Percentiles rank a stretch among this genome's conserved stretches.
These are phyloP conservation scores for Penicillium sp. DNA, from an alignment of 2,329 filamentous ascomycete genomes.

Conservation along the genomic window DNA sequence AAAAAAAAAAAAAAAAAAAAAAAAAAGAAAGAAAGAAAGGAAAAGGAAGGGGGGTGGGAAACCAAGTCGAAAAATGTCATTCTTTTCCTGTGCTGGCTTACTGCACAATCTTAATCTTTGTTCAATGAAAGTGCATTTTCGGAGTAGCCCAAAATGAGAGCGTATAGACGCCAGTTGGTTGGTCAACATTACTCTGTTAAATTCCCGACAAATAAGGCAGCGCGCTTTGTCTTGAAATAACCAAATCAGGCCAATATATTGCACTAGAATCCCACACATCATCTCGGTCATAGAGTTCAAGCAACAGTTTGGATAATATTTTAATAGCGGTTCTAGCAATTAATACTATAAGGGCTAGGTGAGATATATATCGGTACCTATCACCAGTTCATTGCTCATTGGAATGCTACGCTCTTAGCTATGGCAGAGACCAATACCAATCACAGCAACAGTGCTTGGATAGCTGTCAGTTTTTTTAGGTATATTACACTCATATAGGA, in stretches of 20 bases:
- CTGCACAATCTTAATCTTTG: neutral
- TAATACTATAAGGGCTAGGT: neutral
- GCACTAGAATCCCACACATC: too few species aligned
- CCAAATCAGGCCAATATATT: neutral
- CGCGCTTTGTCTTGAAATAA: neutral
- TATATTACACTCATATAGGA: neutral
- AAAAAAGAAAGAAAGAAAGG: too few species aligned
- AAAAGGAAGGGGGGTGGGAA: too few species aligned
- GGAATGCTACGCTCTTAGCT: neutral
- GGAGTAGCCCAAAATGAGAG: neutral
- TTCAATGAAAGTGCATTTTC: neutral
- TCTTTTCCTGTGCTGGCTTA: neutral
- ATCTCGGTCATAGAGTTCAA: neutral
- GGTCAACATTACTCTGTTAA: neutral
- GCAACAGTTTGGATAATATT: neutral
- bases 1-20: too few species aligned
- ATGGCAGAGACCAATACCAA: neutral
- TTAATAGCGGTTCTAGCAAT: neutral
- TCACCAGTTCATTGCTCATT: neutral
- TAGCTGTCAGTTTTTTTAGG: too few species aligned
- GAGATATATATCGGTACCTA: neutral
- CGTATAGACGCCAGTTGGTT: neutral
- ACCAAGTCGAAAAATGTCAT: neutral
- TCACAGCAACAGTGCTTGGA: too few species aligned
- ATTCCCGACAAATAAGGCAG: neutral